A percentile compares a stretch with the other conserved stretches of the same genome.
Evolutionary conservation across 352 stramenopile species (phyloP).

Genomic region (Phytophthora podocarpi): DNA sequence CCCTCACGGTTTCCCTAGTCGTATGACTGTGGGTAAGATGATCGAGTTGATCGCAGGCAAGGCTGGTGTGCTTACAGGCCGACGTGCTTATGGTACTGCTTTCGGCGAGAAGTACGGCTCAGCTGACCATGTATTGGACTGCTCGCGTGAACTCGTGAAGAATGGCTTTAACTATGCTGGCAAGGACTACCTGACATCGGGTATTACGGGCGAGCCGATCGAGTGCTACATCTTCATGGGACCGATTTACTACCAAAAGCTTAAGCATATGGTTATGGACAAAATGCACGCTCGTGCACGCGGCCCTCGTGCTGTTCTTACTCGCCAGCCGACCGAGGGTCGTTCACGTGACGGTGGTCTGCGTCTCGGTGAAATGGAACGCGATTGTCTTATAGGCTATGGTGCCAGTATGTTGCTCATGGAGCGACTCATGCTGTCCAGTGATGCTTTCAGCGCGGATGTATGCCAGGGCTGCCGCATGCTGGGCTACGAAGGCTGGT

Average conservation of each 20-base stretch:
- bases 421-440: conserved; percentile 99
- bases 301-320: conserved; percentile 95
- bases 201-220: conserved; percentile 96
- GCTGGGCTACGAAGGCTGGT: conserved; percentile 98
- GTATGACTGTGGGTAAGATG: conserved; percentile 99
- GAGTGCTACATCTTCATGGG: conserved; percentile 99
- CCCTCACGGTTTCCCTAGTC: conserved; percentile 99
- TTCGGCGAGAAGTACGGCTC: conserved; percentile 99
- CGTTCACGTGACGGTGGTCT: conserved; percentile 97
- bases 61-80: conserved; percentile 95
- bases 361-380: conserved; percentile 99
- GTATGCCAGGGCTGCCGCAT: conserved; percentile 98
- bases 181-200: conserved; percentile 96
- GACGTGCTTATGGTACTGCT: conserved; percentile 97
- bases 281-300: conserved; percentile 99
- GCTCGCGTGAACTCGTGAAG: conserved; percentile 93
- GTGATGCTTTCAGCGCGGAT: conserved; percentile 98
- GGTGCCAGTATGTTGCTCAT: conserved; percentile 99
- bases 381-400: conserved; percentile 99
- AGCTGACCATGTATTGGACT: conserved; percentile 92
- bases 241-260: conserved; percentile 99
- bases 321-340: conserved; percentile 99
- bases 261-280: conserved; percentile 99
- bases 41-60: conserved; percentile 99
- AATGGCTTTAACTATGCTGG: conserved; percentile 99